Conservation (phyloP, 2,329 filamentous ascomycete species). For the Paecilomyces sp. region DNA sequence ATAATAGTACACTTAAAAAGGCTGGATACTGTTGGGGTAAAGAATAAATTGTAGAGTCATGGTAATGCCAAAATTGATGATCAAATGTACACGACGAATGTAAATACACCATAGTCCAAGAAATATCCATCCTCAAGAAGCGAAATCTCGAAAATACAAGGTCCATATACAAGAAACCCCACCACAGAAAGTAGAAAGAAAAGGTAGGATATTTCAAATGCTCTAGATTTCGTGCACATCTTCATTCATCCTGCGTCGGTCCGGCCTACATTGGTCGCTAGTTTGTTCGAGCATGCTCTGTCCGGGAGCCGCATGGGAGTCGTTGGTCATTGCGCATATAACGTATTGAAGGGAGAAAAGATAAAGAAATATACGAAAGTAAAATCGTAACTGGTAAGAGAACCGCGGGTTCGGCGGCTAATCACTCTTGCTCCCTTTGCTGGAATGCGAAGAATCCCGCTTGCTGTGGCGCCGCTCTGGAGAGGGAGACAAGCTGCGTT, state of each 20-base stretch:
- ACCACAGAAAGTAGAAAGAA: not conserved
- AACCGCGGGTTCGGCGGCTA: conserved; percentile 6
- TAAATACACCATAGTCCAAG: conserved; percentile 12
- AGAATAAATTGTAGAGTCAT: not conserved
- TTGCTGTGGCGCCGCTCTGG: conserved; percentile 13
- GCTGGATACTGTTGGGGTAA: not conserved
- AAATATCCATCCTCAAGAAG: conserved; percentile 1
- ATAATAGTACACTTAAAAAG: not conserved
- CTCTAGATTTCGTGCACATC: not conserved
- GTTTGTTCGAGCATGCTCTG: not conserved
- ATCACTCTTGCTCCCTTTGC: conserved; percentile 25
- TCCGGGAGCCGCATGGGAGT: not conserved
- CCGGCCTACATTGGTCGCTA: not conserved
- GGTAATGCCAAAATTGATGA: not conserved
- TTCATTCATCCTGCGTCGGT: not conserved
- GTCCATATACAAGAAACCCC: conserved; percentile 1
- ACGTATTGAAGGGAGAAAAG: not conserved
- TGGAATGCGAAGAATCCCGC: conserved; percentile 8
- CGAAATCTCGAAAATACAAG: conserved; percentile 6
- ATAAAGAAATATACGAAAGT: not conserved
- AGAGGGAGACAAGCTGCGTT: conserved; percentile 62
- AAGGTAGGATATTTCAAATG: not conserved
- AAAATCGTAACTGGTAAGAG: not conserved
- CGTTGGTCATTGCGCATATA: not conserved
- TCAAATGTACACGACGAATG: conserved; percentile 4